phyloP scores from a whole-genome alignment of 768 basidiomycete genomes.

The Tricholoma flavovirens region DNA sequence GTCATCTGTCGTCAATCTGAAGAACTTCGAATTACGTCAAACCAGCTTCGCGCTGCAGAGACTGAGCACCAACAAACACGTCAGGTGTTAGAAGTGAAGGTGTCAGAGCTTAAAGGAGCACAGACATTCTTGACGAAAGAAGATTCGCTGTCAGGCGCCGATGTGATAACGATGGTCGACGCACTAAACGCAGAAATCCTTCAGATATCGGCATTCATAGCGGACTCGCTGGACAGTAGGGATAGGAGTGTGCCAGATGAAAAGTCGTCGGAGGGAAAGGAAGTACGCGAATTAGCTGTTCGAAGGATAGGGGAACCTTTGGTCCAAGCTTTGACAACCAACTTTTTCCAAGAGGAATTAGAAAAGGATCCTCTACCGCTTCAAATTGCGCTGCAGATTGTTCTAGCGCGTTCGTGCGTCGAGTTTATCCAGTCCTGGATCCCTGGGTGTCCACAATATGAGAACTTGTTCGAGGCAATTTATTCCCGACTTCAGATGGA shows the following conservation, averaged over 20 bases:
- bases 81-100: constrained; percentile 34
- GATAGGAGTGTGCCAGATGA: constrained; percentile 1
- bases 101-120: constrained; percentile 44
- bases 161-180: constrained; percentile 42
- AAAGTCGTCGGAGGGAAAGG: constrained; percentile 17
- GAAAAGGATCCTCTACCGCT: constrained; percentile 13
- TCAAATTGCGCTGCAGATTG: constrained; percentile 31
- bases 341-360: not conserved
- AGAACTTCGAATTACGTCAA: not conserved
- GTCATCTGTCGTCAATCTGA: not conserved
- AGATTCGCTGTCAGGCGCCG: constrained; percentile 41
- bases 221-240: constrained; percentile 34
- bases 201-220: constrained; percentile 44
- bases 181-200: constrained; percentile 45
- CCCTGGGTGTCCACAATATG: constrained; percentile 21
- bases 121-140: constrained; percentile 42
- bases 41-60: constrained; percentile 4
- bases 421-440: constrained; percentile 32
- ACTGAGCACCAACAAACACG: constrained; percentile 12
- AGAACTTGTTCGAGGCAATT: constrained; percentile 24
- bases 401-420: constrained; percentile 24
- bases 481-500: constrained; percentile 36
- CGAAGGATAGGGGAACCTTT: constrained; percentile 36
- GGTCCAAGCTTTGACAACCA: constrained; percentile 15
- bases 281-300: constrained; percentile 23